Evolutionary conservation across 2,329 filamentous ascomycete genomes (phyloP), one percentile per base, ranked within the genome.

Genomic region (Fusarium sp.): DNA sequence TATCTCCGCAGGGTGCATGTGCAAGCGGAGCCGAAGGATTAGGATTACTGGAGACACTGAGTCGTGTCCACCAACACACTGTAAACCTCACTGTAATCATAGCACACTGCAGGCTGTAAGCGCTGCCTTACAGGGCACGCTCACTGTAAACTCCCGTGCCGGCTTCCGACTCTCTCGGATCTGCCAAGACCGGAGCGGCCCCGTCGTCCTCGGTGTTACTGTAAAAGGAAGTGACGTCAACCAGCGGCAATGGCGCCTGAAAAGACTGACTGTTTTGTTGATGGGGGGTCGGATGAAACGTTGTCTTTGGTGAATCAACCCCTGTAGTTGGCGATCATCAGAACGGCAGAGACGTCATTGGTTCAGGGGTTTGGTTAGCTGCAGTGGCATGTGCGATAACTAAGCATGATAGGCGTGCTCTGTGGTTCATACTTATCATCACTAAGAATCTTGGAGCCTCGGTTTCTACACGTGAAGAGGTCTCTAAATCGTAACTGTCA

Each of bases 121-220:
- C 25, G n/a, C 15, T 17, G 37, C 58, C 58, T 63, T 52, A 41
- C 53, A 58, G 49, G 51, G 57, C 57, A 35, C 31, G 3, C 29
- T 31, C 35, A 23, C 31, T 25, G 25, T 10, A 42, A 58, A 57
- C 56, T 66, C 29, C 43, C 33, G 63, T 63, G 66, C 69, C 70
- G 66, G 63, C 47, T 62, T 49, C 70, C 70, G 67, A 59, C 31
- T 7, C 17, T 35, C 60, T 37, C 63, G 51, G 66, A 70, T 69
- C 63, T 71, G 70, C 68, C 70, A 72, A 72, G 58, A 63, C 58
- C 66, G 62, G 33, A 39, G 29, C 49, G 58, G 57, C 47, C 52
- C 54, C 39, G 33, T 37, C 13, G 17, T 15, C n/a, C 69, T 72
- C 69, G 67, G 67, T 45, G 70, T 69, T 72, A 72, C 69, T 50